Evolutionary conservation across 371 early-diverging fungal species (phyloP).

Genomic region (Lichtheimia ornata): DNA sequence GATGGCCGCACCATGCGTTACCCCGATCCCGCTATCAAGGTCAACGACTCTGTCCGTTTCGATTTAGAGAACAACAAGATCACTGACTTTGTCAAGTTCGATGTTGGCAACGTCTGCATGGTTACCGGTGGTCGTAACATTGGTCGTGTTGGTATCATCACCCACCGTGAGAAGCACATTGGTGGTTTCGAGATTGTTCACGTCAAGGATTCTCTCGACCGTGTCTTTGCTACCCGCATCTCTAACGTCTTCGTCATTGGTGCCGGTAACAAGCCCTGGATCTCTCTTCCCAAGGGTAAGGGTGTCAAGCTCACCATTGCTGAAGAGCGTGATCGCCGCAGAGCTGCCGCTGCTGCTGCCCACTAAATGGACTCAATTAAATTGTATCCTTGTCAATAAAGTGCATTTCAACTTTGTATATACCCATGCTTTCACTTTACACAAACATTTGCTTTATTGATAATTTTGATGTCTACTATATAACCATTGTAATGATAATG

Average conservation of each 20-base stretch:
- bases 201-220: slow-evolving; percentile 90
- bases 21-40: slow-evolving; percentile 98
- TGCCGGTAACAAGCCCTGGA: slow-evolving; percentile 67
- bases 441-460: too few species aligned
- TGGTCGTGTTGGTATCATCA: slow-evolving; percentile 99
- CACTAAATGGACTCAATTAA: too few species aligned
- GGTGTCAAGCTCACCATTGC: slow-evolving; percentile 97
- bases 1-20: slow-evolving; percentile 99
- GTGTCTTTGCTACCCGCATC: slow-evolving; percentile 89
- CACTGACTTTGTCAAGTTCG: slow-evolving; percentile 94
- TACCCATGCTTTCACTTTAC: too few species aligned
- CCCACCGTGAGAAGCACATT: slow-evolving; percentile 95
- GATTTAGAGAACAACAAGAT: slow-evolving; percentile 95
- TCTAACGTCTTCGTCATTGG: slow-evolving; percentile 96
- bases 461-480: too few species aligned
- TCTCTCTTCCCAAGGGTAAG: slow-evolving; percentile 97
- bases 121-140: slow-evolving; percentile 99
- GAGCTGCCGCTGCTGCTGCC: slow-evolving; percentile 55
- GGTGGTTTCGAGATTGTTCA: slow-evolving; percentile 98
- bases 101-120: slow-evolving; percentile 94
- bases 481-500: too few species aligned
- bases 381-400: slow-evolving; percentile 83
- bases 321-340: slow-evolving; percentile 95
- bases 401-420: slow-evolving; percentile 37
- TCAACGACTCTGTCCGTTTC: slow-evolving; percentile 98